These are phyloP conservation scores for Fusarium coffeatum DNA, from an alignment of 2,329 filamentous ascomycete species.

Conservation along the genomic window DNA sequence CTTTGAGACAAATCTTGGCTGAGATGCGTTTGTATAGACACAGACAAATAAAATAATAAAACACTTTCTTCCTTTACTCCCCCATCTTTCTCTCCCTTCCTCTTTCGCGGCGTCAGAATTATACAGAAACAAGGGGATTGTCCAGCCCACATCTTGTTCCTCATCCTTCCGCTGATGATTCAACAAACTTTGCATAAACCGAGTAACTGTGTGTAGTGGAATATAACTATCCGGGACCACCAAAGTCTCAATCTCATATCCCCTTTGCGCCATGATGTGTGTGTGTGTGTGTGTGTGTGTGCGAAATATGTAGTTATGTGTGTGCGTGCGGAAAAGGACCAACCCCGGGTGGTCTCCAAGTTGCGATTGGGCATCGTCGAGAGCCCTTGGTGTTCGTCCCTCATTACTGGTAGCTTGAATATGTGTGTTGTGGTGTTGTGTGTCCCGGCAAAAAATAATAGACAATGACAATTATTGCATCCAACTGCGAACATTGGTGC, in stretches of 20 bases:
- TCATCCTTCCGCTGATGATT: constrained; percentile 27
- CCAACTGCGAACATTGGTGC: constrained; percentile 43
- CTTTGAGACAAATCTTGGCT: constrained; percentile 38
- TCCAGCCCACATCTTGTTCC: constrained; percentile 36
- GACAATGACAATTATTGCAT: constrained; percentile 46
- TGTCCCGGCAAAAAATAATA: constrained; percentile 42
- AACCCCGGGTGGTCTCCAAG: constrained; percentile 35
- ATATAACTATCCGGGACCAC: constrained; percentile 42
- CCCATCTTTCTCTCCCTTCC: constrained; percentile 2
- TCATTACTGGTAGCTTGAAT: constrained; percentile 46
- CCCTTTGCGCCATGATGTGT: constrained; percentile 44
- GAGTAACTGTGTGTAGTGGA: constrained; percentile 44
- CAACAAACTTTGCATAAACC: constrained; percentile 41
- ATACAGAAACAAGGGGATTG: constrained; percentile 29
- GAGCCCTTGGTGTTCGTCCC: constrained; percentile 40
- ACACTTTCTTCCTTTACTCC: constrained; percentile 6
- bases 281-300: constrained; percentile 37
- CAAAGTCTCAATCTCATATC: constrained; percentile 42
- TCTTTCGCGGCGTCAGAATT: constrained; percentile 25
- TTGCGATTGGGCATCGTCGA: constrained; percentile 40
- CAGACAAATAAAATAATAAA: constrained; percentile 41
- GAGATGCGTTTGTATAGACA: constrained; percentile 46
- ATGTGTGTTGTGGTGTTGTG: constrained; percentile 34
- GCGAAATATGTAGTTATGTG: constrained; percentile 26
- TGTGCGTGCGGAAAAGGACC: constrained; percentile 31